Base-by-base conservation (phyloP, 306 rosid species). In the Ormosia semicastrata region DNA sequence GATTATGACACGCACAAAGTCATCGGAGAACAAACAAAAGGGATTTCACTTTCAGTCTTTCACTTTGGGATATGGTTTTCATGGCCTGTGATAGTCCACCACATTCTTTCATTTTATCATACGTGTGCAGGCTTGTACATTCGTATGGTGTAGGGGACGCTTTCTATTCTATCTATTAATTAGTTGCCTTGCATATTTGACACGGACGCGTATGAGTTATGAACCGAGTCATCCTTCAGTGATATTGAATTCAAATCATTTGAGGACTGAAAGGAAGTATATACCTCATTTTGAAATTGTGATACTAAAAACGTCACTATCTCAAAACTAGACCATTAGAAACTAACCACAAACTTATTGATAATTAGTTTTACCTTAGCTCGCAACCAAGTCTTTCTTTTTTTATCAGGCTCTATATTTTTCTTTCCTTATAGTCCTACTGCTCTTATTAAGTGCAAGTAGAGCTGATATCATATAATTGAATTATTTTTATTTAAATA, bases 101-200 rank as follows among this genome's bases (percentile, higher is more conserved):
- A 40, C 77, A 70, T 70, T 59, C 78, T 44, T 34, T 79, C 33
- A 46, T 58, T 59, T 69, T 79, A 56, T 67, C 68, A 62, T 63
- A 73, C 10, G 30, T 17, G 49, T 39, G 18, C 29, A 13, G 69
- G 44, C 29, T 63, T 13, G 44, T 15, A 36, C 10, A 63, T 4
- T 30, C 29, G 37, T 32, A 1, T 32, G 8, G 10, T 12, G 3
- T 33, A 12, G 2, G 67, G 41, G 18, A 62, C 41, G 2, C 67
- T 12, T 33, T 6, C 52, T 66, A 18, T 13, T 64, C 12, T 36
- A 34, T 24, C 69, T 33, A 34, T 34, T 3, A 49, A 53, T 53
- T 53, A 8, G 72, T 46, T 59, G 52, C 44, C 37, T 43, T 75
- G 32, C 69, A 67, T 56, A 3, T 69, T 78, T 24, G 44, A 53